These are phyloP conservation scores for Lentinula sp. DNA, from an alignment of 768 basidiomycete species.

Conservation along the genomic window DNA sequence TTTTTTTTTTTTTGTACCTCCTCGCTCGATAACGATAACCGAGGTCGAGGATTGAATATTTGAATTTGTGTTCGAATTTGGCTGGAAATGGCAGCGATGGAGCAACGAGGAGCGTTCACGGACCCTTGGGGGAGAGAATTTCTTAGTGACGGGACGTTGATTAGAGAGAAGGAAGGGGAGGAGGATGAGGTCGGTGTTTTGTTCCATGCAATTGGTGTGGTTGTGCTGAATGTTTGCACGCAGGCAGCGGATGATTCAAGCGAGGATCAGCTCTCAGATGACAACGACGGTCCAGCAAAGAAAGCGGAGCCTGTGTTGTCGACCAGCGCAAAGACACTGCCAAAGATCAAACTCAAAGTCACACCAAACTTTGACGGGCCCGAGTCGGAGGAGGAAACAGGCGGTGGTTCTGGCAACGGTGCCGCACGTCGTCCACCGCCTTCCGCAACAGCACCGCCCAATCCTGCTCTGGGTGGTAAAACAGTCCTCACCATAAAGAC, in stretches of 20 bases:
- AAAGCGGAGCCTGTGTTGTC: background rate
- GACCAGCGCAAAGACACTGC: slow-evolving; percentile 1
- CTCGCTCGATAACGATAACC: too few species aligned
- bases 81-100: background rate
- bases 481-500: background rate
- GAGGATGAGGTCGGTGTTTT: background rate
- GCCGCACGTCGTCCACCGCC: background rate
- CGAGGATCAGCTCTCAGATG: background rate
- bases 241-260: background rate
- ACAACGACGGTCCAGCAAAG: background rate
- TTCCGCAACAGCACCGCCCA: background rate
- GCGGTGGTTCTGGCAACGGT: background rate
- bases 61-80: too few species aligned
- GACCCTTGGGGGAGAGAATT: background rate
- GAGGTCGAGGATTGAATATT: too few species aligned
- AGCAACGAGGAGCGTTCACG: background rate
- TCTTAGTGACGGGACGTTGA: background rate
- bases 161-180: background rate
- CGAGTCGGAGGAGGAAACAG: slow-evolving; percentile 4
- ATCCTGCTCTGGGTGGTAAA: background rate
- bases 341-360: slow-evolving; percentile 4
- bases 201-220: background rate
- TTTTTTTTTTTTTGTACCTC: too few species aligned
- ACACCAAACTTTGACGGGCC: slow-evolving; percentile 1
- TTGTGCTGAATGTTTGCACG: background rate